Base-by-base conservation (phyloP, 1,284 basidiomycete genomes). In the Pyrrhoderma noxium region DNA sequence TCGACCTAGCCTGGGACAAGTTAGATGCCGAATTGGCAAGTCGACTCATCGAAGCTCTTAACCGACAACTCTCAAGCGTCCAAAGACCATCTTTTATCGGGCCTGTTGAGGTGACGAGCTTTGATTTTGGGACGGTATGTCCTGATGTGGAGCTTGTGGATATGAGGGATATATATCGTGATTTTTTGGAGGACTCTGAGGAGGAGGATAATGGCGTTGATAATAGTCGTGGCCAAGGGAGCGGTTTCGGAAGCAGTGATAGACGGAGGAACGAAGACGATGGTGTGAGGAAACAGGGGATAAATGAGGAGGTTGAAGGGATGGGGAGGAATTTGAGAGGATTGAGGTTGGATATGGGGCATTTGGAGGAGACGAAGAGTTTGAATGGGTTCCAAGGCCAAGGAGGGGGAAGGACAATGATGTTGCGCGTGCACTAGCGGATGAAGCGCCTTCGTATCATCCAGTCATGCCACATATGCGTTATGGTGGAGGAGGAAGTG, bases 101-200 rank as follows among this genome's bases (percentile, higher is more conserved):
- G 0, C 92, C 93, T 13, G 80, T 98, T 53, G 79, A 84, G 55
- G 80, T 98, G 53, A 85, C 83, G 3, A 80, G 82, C 2, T 79
- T 98, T 51, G 89, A 93, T 50, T 94, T 99, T 66, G 95, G 95
- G 27, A 79, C 82, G 0, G 73, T 77, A 21, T 66, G 82, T 3
- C 95, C 96, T 1, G 87, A 94, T 55, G 77, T 96, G 36, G 87
- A 95, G 64, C 77, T 99, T 53, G 82, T 91, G 52, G 93, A 97
- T 67, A 72, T 99, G 53, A 78, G 91, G 45, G 93, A 98, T 70
- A 91, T 98, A 52, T 93, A 95, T 70, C 83, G 84, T 37, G 93
- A 95, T 63, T 98, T 98, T 63, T 73, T 91, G 48, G 86, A 92
- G 57, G 85, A 86, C 53, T 86, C 91, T 59, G 82, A 85, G 1